Conservation (phyloP, 495 filamentous ascomycete species). For the Bombardia bombarda region DNA sequence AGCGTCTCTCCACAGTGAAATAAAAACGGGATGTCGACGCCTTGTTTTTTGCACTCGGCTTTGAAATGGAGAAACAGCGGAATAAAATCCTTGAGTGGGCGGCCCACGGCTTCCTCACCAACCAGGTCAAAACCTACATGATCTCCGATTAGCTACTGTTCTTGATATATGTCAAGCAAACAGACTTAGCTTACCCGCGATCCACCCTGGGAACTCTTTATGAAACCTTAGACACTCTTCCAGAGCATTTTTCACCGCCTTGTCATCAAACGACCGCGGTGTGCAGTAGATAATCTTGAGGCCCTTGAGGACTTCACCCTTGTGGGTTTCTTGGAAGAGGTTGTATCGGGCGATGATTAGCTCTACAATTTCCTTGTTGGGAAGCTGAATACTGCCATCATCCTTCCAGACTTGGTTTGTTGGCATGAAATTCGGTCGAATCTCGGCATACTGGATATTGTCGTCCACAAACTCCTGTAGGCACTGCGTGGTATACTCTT, state of each 20-base stretch:
- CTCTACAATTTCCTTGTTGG: conserved; percentile 42
- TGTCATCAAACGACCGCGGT: conserved; percentile 47
- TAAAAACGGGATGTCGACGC: conserved; percentile 82
- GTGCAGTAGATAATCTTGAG: conserved; percentile 48
- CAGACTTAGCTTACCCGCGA: conserved; percentile 42
- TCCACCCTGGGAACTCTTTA: conserved; percentile 64
- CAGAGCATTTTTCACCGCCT: conserved; percentile 56
- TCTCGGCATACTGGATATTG: conserved; percentile 51
- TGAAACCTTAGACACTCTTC: conserved; percentile 74
- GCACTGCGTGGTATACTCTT: conserved; percentile 35
- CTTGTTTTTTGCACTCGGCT: conserved; percentile 56
- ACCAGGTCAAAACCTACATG: conserved; percentile 75
- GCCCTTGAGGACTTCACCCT: conserved; percentile 24
- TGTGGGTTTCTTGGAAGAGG: conserved; percentile 30
- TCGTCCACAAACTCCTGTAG: conserved; percentile 43
- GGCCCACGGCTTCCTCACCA: conserved; percentile 70
- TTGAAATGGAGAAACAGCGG: conserved; percentile 79
- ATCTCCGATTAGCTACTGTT: not conserved
- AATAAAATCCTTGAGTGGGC: conserved; percentile 61
- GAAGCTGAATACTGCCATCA: conserved; percentile 30
- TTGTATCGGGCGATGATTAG: conserved; percentile 42
- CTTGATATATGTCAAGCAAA: too few species aligned
- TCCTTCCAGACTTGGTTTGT: conserved; percentile 43
- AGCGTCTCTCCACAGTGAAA: conserved; percentile 92
- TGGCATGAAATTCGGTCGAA: conserved; percentile 49